Percentiles rank a stretch among this genome's conserved stretches.
These are phyloP conservation scores for Sporobolomyces pararoseus DNA, from an alignment of 768 basidiomycete genomes.

Conservation along the genomic window DNA sequence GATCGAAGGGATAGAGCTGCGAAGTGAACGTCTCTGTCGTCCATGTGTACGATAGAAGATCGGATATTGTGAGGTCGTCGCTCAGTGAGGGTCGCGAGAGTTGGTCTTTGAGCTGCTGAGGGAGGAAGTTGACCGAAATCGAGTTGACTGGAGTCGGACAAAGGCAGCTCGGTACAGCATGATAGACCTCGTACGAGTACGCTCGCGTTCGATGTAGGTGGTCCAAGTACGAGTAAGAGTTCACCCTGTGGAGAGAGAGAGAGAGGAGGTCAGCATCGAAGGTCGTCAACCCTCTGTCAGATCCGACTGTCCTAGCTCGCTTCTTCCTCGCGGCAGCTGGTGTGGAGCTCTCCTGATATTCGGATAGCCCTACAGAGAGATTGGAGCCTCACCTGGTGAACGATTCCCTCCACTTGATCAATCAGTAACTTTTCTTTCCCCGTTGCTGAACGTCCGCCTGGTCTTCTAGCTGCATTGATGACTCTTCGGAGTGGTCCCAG, in stretches of 20 bases:
- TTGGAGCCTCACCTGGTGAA: constrained; percentile 32
- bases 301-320: not conserved
- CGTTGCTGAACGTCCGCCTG: not conserved
- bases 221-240: constrained; percentile 32
- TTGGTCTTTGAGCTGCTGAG: constrained; percentile 1
- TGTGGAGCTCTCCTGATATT: not conserved
- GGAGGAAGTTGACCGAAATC: constrained; percentile 34
- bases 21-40: constrained; percentile 52
- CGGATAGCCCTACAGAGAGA: not conserved
- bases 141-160: constrained; percentile 29
- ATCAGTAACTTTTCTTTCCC: constrained; percentile 17
- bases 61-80: constrained; percentile 45
- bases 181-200: constrained; percentile 30
- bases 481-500: constrained; percentile 22
- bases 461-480: not conserved
- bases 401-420: constrained; percentile 30
- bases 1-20: constrained; percentile 53
- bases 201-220: constrained; percentile 28
- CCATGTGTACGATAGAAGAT: constrained; percentile 51
- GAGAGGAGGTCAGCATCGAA: not conserved
- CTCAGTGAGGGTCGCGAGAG: not conserved
- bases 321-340: not conserved
- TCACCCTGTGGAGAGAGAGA: constrained; percentile 23
- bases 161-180: constrained; percentile 19
- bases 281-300: not conserved